Base-by-base conservation (phyloP, 768 basidiomycete species). In the Serendipita sp. region DNA sequence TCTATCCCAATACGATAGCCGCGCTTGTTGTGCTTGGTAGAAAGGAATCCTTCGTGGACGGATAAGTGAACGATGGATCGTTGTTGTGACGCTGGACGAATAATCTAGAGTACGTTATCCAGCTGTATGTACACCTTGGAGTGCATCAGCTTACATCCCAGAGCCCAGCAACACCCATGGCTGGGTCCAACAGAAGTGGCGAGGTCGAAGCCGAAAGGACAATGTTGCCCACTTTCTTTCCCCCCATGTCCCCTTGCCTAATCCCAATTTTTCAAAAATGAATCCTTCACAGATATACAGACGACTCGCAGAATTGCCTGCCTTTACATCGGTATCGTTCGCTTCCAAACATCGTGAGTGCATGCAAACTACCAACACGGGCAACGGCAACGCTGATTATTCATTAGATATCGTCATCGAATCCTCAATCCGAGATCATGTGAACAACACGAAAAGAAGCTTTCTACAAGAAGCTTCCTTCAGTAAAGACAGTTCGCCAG, bases 1-100 rank as follows among this genome's bases (percentile, higher is more conserved):
- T 95, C 92, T 51, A 94, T 90, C 2, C 92, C 92, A 31, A 95
- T 75, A 22, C 88, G 81, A 65, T 85, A 86, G 5, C 89, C 90
- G 48, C 90, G 80, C 33, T 81, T 74, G 22, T 80, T 79, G 38
- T 79, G 74, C 1, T 77, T 76, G 68, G 89, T 89, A 20, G 78
- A 75, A 61, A 82, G 76, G 69, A 91, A 89, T 0, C 90, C 89
- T 61, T 91, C 83, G 33, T 77, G 75, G 30, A 89, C 81, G 0
- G 89, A 80, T 28, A 93, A 74, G 53, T 89, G 81, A 0, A 88
- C 87, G 41, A 93, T 73, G 9, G 92, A 91, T 31, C 88, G 82
- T 9, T 78, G 76, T 67, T 82, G 76, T 1, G 81, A 83, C 3
- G 86, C 85, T 2, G 88, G 88, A 38, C 82, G 79, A 20, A 91